Base-by-base conservation (phyloP, 768 basidiomycete species). In the Lyophyllum atratum region DNA sequence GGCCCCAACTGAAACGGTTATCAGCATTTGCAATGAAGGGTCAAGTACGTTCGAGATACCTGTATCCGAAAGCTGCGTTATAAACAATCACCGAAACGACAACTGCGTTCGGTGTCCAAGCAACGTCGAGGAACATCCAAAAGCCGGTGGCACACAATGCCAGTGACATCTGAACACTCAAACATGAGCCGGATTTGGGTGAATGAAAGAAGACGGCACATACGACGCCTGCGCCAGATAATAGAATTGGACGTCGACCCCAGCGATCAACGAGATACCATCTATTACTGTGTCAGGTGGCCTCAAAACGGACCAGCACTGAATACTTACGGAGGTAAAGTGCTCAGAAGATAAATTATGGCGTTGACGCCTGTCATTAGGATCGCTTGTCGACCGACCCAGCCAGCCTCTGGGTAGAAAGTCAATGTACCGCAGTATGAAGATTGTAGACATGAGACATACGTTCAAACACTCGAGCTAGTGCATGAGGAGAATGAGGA, bases 361-460 rank as follows among this genome's bases (percentile, higher is more conserved):
- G 89, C 85, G 65, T 97, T 98, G 67, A 97, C 90, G 1, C 95
- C 95, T 12, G 95, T 93, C 95, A 98, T 98, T 24, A 98, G 78
- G 59, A 98, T 84, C 12, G 95, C 95, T 66, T 95, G 86, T 39
- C 95, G 83, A 14, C 95, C 95, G 52, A 95, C 80, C 94, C 95
- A 98, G 55, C 95, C 95, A 52, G 95, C 95, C 80, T 89, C 93
- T 95, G 68, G 29, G 40, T 58, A 55, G 48, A 37, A 55, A 31
- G 47, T 66, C 55, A 67, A 50, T 33, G 24, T 22, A 49, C 40
- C 55, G 28, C 7, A 33, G 1, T 2, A 8, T 17, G n/a, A 17
- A 49, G 2, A 34, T 11, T 34, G 12, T n/a, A n/a, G n/a, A n/a
- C n/a, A 26, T 42, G 73, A 48, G 29, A 31, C 39, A 19, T 66